These are phyloP conservation scores for Nepenthes gracilis DNA, from an alignment of 148 eudicot genomes.

Conservation along the genomic window DNA sequence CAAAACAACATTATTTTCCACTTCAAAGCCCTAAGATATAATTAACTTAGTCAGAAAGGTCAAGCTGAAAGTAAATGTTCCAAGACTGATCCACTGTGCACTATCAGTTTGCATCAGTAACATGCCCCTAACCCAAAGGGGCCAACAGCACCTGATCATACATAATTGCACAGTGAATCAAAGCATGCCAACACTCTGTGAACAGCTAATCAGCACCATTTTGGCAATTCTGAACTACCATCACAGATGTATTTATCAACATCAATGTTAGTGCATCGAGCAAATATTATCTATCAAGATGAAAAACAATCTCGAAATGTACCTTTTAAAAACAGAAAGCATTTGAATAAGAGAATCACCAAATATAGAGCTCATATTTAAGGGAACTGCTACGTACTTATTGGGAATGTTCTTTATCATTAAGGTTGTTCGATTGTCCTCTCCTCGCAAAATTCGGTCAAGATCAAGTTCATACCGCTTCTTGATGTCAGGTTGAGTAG, in stretches of 20 bases:
- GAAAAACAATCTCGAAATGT: background rate
- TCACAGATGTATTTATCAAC: background rate
- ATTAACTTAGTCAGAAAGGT: too few species aligned
- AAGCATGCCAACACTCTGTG: too few species aligned
- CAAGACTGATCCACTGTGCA: too few species aligned
- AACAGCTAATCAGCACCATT: too few species aligned
- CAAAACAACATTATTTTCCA: too few species aligned
- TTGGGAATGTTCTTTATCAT: conserved; percentile 95
- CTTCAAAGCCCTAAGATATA: too few species aligned
- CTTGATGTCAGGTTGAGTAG: conserved; percentile 52
- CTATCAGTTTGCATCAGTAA: too few species aligned
- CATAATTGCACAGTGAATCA: too few species aligned
- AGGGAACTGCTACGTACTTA: conserved; percentile 46
- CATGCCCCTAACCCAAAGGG: too few species aligned
- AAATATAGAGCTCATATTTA: conserved; percentile 2
- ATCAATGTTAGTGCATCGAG: background rate
- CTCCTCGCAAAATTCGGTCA: conserved; percentile 61
- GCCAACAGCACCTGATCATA: too few species aligned
- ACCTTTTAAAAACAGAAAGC: background rate
- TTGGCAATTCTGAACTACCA: too few species aligned
- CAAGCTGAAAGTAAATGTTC: too few species aligned
- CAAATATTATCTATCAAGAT: background rate
- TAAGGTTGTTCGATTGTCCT: conserved; percentile 76
- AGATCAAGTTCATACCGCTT: conserved; percentile 82
- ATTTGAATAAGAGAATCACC: background rate